Base-by-base conservation (phyloP, 1,284 basidiomycete species). In the Ustilago nuda region DNA sequence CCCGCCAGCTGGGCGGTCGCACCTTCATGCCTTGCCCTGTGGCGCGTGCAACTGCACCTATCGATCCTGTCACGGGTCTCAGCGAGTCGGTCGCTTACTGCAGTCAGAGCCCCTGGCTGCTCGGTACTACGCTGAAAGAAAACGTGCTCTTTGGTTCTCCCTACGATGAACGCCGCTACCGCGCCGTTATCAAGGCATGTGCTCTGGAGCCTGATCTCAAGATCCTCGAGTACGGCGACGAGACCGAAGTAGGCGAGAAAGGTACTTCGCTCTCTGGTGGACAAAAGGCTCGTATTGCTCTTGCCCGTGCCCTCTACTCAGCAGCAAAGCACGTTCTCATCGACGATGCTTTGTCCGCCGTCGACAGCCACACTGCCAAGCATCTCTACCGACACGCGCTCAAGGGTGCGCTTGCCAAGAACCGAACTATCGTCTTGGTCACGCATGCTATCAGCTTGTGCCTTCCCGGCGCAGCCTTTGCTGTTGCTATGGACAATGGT, bases 211-310 rank as follows among this genome's bases (percentile, higher is more conserved):
- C 89, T 45, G 96, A 99, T 85, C 89, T 98, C 51, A 89, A 92
- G 63, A 95, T 98, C 61, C 88, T 98, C 32, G 95, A 98, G 86
- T 95, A 97, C 82, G 94, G 95, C 4, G 95, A 98, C 81, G 90
- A 93, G 83, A 93, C 94, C 0, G 93, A 95, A 85, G 94, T 95
- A 66, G 94, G 93, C 32, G 93, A 95, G 87, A 91, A 92, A 85
- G 84, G 85, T n/a, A 89, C 89, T 2, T 87, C 88, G 1, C 87
- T 89, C 36, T 94, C 92, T 27, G 96, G 96, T 64, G 96, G 96
- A 33, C 96, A 99, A 85, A 98, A 98, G 82, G 94, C 94, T 37
- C 89, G 96, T 88, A 82, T 87, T 33, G 83, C 80, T 8, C 70
- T 84, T 8, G 95, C 95, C 27, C 91, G 96, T 63, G 95, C 96